Evolutionary conservation across 2,329 filamentous ascomycete genomes (phyloP).

Genomic region (Ophiocordyceps sinensis): DNA sequence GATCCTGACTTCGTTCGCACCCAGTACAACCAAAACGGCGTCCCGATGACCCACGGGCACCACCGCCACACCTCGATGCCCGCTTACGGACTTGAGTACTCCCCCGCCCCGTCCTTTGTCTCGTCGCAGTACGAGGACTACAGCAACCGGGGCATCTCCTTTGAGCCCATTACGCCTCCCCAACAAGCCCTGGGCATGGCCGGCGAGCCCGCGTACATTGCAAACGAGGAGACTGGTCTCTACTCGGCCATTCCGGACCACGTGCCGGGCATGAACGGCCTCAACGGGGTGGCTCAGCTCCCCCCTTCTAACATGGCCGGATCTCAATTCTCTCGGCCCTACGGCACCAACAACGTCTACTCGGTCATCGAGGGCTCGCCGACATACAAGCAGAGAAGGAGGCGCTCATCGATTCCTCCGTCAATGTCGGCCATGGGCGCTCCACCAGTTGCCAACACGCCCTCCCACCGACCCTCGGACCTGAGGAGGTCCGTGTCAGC

Average conservation of each 20-base stretch:
- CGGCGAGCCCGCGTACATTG: constrained; percentile 88
- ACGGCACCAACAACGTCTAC: constrained; percentile 67
- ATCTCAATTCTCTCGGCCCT: constrained; percentile 64
- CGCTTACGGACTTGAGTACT: constrained; percentile 88
- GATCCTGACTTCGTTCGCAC: constrained; percentile 72
- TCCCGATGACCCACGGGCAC: constrained; percentile 69
- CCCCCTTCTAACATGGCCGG: constrained; percentile 73
- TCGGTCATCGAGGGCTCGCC: constrained; percentile 95
- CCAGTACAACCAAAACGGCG: constrained; percentile 85
- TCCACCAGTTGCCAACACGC: constrained; percentile 47
- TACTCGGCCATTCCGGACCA: constrained; percentile 93
- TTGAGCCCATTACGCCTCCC: constrained; percentile 90
- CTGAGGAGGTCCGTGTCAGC: constrained; percentile 80
- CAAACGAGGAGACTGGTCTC: constrained; percentile 91
- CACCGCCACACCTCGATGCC: constrained; percentile 98
- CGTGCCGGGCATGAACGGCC: constrained; percentile 52
- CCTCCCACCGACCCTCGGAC: constrained; percentile 70
- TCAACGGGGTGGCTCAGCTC: constrained; percentile 83
- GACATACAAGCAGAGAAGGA: constrained; percentile 93
- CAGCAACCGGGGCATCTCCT: constrained; percentile 89
- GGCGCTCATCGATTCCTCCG: constrained; percentile 83
- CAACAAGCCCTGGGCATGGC: constrained; percentile 74
- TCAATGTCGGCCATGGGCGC: constrained; percentile 56
- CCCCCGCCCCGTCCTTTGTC: constrained; percentile 90
- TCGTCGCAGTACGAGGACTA: constrained; percentile 99